Evolutionary conservation across 805 yeast genomes (phyloP), one percentile per base, ranked within the genome.

Genomic region (Priceomyces fermenticarens): DNA sequence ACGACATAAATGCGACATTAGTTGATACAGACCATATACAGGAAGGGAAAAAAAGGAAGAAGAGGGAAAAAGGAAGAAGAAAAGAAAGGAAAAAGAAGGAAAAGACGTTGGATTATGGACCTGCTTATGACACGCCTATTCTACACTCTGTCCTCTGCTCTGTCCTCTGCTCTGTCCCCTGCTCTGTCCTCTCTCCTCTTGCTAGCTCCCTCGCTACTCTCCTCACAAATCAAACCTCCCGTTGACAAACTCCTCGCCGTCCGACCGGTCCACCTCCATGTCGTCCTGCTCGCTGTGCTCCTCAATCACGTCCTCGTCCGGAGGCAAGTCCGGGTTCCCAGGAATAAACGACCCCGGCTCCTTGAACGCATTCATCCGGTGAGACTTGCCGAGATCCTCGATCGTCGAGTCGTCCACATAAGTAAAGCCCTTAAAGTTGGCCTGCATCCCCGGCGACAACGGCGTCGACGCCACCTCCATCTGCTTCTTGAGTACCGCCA

Each of bases 361-460:
- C 40, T 57, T 67, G 56, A 60, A 72, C 2, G 67, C 53, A 51
- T 66, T 64, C 50, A 54, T 58, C 40, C 73, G 57, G 43, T 63
- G 65, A 3, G 67, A 63, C 42, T 62, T 63, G 37, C 69, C 67
- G 47, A 85, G 86, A 51, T 90, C 97, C 55, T 90, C 96, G 74
- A 91, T 81, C 25, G 95, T 79, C 17, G 95, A 84, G 47, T 87
- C 97, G 61, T 90, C 97, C 36, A 91, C 97, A 63, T 86, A 93
- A 0, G 99, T 93, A 63, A 93, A 93, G 0, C 99, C 99, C 54
- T 88, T 88, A 68, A 93, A 93, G 60, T 90, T 90, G 39, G 93
- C 97, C 67, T 93, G 99, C 55, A 91, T 81, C 0, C 95, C 96
- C 3, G 97, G 97, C 8, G 95, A 83, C 47, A 93, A 69, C 26